These are phyloP conservation scores for Simmondsia chinensis DNA, from an alignment of 148 eudicot genomes.

Conservation along the genomic window DNA sequence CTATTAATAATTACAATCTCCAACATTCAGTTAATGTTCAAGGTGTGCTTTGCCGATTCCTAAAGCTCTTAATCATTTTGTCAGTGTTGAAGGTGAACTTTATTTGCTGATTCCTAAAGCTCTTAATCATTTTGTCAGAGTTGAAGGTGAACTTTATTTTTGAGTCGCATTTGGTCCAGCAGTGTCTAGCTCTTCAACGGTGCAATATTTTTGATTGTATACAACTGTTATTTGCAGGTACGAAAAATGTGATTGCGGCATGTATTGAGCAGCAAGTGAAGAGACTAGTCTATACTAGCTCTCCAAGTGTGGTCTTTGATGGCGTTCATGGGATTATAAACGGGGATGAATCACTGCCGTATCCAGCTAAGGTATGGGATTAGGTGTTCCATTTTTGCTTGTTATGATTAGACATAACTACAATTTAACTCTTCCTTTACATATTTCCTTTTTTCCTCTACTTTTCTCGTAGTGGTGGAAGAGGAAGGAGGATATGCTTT, in stretches of 20 bases:
- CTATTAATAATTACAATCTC: constrained; percentile 74
- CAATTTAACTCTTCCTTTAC: background rate
- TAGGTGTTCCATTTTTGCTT: background rate
- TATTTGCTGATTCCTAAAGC: too few relatives aligned
- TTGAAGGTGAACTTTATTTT: too few relatives aligned
- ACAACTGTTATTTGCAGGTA: constrained; percentile 30
- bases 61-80: background rate
- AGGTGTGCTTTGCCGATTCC: constrained; percentile 29
- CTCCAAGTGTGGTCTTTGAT: constrained; percentile 95
- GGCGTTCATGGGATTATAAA: constrained; percentile 72
- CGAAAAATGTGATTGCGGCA: constrained; percentile 78
- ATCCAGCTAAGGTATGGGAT: constrained; percentile 70
- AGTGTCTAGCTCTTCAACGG: too few relatives aligned
- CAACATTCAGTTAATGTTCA: constrained; percentile 78
- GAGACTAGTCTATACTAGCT: constrained; percentile 87
- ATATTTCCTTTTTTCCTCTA: background rate
- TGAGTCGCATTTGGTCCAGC: too few relatives aligned
- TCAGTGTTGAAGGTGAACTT: too few relatives aligned
- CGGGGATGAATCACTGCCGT: constrained; percentile 82
- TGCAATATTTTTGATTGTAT: background rate
- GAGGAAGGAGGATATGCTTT: too few relatives aligned
- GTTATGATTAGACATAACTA: background rate
- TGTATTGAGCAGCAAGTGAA: constrained; percentile 76
- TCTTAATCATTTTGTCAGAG: too few relatives aligned
- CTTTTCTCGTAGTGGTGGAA: too few relatives aligned